A percentile compares a stretch with the other conserved stretches of the same genome.
Conservation (phyloP, 176 grass and related monocot genomes). For the Saccharum spontaneum region DNA sequence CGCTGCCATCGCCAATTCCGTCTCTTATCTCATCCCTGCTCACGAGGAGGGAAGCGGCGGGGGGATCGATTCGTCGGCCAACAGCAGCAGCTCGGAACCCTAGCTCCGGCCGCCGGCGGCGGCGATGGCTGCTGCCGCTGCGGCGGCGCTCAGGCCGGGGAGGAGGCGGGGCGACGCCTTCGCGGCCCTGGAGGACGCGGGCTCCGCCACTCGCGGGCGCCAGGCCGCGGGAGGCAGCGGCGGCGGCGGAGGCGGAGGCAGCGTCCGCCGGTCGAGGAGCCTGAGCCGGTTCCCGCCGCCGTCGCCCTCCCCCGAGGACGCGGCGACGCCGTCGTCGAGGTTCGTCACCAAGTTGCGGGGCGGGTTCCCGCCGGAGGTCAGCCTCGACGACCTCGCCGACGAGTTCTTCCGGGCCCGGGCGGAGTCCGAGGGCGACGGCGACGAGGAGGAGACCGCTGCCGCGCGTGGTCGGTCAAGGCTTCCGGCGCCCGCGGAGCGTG, state of each 20-base stretch:
- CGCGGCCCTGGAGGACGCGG: constrained; percentile 22
- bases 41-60: neutral
- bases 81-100: constrained; percentile 25
- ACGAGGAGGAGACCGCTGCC: constrained; percentile 5
- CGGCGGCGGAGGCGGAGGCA: neutral
- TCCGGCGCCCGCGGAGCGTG: constrained; percentile 33
- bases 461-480: constrained; percentile 35
- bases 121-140: constrained; percentile 21
- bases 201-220: constrained; percentile 40
- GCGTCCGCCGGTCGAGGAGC: constrained; percentile 66
- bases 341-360: constrained; percentile 71
- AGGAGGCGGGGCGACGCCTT: constrained; percentile 31
- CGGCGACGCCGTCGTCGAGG: constrained; percentile 61
- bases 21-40: neutral
- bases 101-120: constrained; percentile 1
- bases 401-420: constrained; percentile 89
- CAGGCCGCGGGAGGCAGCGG: neutral
- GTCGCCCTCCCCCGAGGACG: constrained; percentile 51
- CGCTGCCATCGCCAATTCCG: constrained; percentile 31
- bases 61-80: neutral
- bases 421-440: constrained; percentile 84
- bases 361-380: constrained; percentile 54
- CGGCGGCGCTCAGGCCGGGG: constrained; percentile 27
- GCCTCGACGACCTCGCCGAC: constrained; percentile 93
- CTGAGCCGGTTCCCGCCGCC: constrained; percentile 73